These are phyloP conservation scores for Alternaria brassicicola DNA, from an alignment of 2,329 filamentous ascomycete species.

Conservation along the genomic window DNA sequence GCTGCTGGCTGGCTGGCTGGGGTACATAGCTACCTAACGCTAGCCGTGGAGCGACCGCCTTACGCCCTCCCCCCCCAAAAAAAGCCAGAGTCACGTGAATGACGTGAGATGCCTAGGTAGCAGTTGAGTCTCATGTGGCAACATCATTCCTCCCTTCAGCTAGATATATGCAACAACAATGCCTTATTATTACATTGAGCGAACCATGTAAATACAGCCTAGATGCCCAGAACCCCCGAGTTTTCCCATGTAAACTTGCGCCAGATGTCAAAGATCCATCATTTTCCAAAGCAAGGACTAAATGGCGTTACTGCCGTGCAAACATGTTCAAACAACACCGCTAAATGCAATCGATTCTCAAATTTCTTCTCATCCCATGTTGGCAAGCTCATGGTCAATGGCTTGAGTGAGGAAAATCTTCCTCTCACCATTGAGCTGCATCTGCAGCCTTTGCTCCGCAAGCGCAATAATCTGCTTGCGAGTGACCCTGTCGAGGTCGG, in stretches of 20 bases:
- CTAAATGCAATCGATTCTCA: constrained; percentile 26
- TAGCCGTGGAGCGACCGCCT: neutral
- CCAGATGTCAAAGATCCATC: constrained; percentile 3
- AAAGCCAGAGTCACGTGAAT: neutral
- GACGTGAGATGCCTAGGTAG: too few relatives aligned
- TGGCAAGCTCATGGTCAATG: constrained; percentile 92
- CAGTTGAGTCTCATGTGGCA: neutral
- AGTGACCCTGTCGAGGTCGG: constrained; percentile 94
- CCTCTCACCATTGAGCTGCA: constrained; percentile 83
- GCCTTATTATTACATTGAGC: constrained; percentile 8
- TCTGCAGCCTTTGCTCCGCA: constrained; percentile 91
- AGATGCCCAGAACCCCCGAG: constrained; percentile 5
- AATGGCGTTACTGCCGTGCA: constrained; percentile 14
- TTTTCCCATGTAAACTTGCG: constrained; percentile 14
- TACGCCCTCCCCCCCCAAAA: too few relatives aligned
- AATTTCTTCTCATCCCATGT: constrained; percentile 69
- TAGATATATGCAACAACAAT: neutral
- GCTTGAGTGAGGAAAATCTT: constrained; percentile 87
- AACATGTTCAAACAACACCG: constrained; percentile 23
- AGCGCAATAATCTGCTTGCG: constrained; percentile 91
- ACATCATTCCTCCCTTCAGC: neutral
- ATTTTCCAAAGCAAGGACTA: constrained; percentile 10
- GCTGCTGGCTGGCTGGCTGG: constrained; percentile 6
- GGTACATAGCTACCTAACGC: constrained; percentile 8
- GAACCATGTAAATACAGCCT: constrained; percentile 7